Evolutionary conservation across 1,139 yeast genomes (phyloP), one percentile per base, ranked within the genome.

Genomic region (Taiozyma onychis): DNA sequence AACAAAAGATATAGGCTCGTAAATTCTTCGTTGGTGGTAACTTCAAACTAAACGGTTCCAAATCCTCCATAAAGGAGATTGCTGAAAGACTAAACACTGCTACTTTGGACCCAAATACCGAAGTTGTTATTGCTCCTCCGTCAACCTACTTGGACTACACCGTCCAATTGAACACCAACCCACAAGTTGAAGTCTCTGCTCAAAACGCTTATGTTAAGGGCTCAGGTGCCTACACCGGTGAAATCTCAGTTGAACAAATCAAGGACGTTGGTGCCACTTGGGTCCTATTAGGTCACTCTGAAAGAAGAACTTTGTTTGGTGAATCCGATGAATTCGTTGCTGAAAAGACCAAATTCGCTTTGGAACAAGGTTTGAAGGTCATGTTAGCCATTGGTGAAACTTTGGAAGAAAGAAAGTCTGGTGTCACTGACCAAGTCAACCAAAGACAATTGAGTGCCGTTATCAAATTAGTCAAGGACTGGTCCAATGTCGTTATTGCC

Each of bases 141-240:
- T 89, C 95, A 57, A 89, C 96, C 63, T 93, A 93, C 84, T 73
- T 93, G 62, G 78, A 80, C 57, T 81, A 82, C 71, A 85, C 97
- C 52, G 85, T 80, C 64, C 80, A 80, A 55, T 70, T 72, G 59
- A 83, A 83, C 75, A 80, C 80, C 68, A 88, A 84, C 73, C 67
- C 81, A 57, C 87, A 83, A 61, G 90, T 95, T 55, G 75, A 78
- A 53, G 78, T 93, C 54, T 84, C 95, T 69, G 96, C 96, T 55
- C 99, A 93, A 78, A 91, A 93, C 76, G 82, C 90, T 58, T 91
- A 81, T 74, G 74, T 77, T 72, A 88, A 89, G 81, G 83, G 83
- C 57, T 80, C 91, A 53, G 99, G 99, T 76, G 99, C 99, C 56
- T 93, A 70, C 87, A 93, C 99, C 58, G 99, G 99, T 71, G 99